phyloP scores from a whole-genome alignment of 1,284 basidiomycete species.

The Melampsora larici-populina region DNA sequence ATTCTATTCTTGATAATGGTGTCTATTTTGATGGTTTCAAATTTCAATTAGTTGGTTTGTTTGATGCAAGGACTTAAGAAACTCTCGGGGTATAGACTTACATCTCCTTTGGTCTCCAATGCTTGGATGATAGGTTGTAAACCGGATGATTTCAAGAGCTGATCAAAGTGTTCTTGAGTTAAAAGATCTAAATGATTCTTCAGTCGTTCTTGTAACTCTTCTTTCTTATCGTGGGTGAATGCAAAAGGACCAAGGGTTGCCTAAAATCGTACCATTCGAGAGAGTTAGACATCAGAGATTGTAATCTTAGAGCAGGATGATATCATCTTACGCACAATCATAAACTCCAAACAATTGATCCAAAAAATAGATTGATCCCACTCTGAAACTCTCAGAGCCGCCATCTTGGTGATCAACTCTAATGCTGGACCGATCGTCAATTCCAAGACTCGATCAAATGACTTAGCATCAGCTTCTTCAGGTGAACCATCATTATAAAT shows the following conservation, averaged over 20 bases:
- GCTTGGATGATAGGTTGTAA: conserved; percentile 65
- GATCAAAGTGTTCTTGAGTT: conserved; percentile 62
- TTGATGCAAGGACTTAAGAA: background rate
- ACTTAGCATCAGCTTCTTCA: conserved; percentile 57
- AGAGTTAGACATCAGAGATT: background rate
- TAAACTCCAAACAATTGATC: conserved; percentile 36
- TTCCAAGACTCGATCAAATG: conserved; percentile 29
- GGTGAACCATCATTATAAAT: conserved; percentile 80
- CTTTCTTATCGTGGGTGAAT: background rate
- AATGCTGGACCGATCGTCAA: conserved; percentile 27
- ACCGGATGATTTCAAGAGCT: conserved; percentile 70
- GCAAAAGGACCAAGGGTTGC: conserved; percentile 3
- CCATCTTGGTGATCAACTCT: conserved; percentile 14
- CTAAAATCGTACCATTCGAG: background rate
- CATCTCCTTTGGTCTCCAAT: conserved; percentile 62
- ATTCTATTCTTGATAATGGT: conserved; percentile 55
- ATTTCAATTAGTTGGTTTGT: background rate
- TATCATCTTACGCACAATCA: conserved; percentile 9
- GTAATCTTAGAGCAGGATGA: background rate
- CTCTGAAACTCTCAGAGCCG: conserved; percentile 2
- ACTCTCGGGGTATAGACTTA: conserved; percentile 54
- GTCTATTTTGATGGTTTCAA: conserved; percentile 61
- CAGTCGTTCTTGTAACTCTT: conserved; percentile 7
- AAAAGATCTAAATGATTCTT: conserved; percentile 23
- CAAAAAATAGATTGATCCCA: conserved; percentile 39